Evolutionary conservation across 805 yeast genomes (phyloP).

Genomic region (Saccharomyces paradoxus): DNA sequence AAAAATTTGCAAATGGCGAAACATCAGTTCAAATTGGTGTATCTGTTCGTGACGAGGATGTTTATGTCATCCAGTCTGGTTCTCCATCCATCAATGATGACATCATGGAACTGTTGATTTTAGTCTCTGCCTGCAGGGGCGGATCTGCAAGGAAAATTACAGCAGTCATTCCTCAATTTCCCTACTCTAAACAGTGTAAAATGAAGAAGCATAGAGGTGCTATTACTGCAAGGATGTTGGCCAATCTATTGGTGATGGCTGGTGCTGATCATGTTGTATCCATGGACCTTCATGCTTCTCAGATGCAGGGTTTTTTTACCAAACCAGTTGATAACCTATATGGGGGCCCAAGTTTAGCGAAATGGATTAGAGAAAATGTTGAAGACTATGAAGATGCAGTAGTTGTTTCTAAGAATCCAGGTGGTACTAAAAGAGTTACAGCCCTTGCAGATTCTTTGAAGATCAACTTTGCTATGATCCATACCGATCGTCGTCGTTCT

Average conservation of each 20-base stretch:
- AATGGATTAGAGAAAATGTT: constrained; percentile 90
- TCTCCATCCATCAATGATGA: constrained; percentile 84
- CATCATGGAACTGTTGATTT: constrained; percentile 89
- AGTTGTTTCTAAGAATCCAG: constrained; percentile 97
- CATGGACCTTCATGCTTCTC: constrained; percentile 93
- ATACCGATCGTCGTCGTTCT: constrained; percentile 90
- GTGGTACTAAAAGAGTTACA: constrained; percentile 96
- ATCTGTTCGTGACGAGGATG: constrained; percentile 94
- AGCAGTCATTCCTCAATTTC: constrained; percentile 95
- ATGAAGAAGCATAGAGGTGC: constrained; percentile 99
- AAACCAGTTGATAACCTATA: constrained; percentile 95
- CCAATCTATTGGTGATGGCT: constrained; percentile 90
- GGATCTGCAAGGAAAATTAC: constrained; percentile 96
- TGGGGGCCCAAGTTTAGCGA: constrained; percentile 93
- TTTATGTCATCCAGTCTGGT: constrained; percentile 85
- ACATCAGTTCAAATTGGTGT: constrained; percentile 93
- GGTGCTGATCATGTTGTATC: constrained; percentile 98
- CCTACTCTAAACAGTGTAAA: constrained; percentile 93
- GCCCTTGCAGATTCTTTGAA: constrained; percentile 94
- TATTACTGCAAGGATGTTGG: constrained; percentile 95
- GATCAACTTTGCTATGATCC: constrained; percentile 97
- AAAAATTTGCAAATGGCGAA: constrained; percentile 94
- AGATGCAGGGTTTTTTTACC: constrained; percentile 97
- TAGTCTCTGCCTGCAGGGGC: constrained; percentile 92
- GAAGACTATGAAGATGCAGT: constrained; percentile 82